These are phyloP conservation scores for Cytospora paraplurivora DNA, from an alignment of 2,329 filamentous ascomycete species.

Conservation along the genomic window DNA sequence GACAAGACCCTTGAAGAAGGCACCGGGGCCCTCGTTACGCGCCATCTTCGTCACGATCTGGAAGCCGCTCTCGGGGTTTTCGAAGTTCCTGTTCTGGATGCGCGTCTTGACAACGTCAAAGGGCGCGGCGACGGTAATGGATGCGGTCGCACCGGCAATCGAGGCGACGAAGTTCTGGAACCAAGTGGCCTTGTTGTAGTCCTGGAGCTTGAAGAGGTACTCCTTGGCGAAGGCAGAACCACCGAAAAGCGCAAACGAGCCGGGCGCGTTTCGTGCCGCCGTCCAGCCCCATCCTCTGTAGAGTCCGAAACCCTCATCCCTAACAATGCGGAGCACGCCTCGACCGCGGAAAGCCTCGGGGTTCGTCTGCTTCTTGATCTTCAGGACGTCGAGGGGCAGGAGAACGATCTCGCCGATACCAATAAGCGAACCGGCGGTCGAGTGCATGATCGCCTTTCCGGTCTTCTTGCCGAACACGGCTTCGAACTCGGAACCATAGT, in stretches of 20 bases:
- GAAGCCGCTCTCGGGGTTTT: constrained; percentile 94
- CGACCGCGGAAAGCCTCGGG: constrained; percentile 96
- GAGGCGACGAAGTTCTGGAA: constrained; percentile 97
- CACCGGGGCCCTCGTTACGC: constrained; percentile 78
- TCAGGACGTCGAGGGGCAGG: constrained; percentile 91
- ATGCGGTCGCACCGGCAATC: constrained; percentile 90
- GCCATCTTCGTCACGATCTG: constrained; percentile 91
- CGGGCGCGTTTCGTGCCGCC: constrained; percentile 92
- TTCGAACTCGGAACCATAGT: constrained; percentile 86
- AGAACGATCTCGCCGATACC: constrained; percentile 97
- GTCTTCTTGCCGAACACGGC: constrained; percentile 91
- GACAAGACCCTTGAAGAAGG: constrained; percentile 97
- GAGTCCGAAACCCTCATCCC: constrained; percentile 91
- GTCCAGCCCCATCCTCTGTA: constrained; percentile 99
- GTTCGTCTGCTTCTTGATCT: constrained; percentile 99
- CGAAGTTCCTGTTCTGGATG: constrained; percentile 98
- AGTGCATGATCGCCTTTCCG: constrained; percentile 97
- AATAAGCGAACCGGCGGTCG: constrained; percentile 90
- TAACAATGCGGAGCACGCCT: constrained; percentile 84
- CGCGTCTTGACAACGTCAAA: constrained; percentile 98
- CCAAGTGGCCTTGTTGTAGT: constrained; percentile 97
- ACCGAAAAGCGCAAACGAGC: constrained; percentile 96
- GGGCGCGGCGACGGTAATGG: constrained; percentile 93
- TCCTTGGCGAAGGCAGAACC: constrained; percentile 97
- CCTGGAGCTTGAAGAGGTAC: constrained; percentile 83